Evolutionary conservation across 495 filamentous ascomycete species (phyloP).

Genomic region (Xylaria flabelliformis): DNA sequence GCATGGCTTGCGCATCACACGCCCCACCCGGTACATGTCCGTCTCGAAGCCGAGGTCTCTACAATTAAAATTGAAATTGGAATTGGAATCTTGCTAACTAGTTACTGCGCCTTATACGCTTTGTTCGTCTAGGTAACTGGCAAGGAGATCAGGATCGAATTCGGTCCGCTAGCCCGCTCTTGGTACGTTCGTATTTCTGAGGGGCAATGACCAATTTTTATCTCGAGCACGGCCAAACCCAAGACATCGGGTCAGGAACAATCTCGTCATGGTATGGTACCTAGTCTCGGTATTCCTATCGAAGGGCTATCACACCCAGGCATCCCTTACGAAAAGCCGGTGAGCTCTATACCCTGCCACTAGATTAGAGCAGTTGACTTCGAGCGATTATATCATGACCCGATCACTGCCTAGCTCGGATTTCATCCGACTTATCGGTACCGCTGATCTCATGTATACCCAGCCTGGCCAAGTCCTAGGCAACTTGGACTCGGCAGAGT

Average conservation of each 20-base stretch:
- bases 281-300: background rate
- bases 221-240: background rate
- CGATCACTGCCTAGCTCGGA: background rate
- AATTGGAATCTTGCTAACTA: too few species aligned
- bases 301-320: background rate
- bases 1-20: constrained; percentile 18
- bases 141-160: background rate
- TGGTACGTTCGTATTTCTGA: background rate
- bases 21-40: background rate
- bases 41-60: background rate
- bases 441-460: constrained; percentile 12
- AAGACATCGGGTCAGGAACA: constrained; percentile 1
- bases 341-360: background rate
- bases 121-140: background rate
- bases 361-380: constrained; percentile 4
- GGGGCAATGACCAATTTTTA: background rate
- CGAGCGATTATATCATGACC: background rate
- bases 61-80: too few species aligned
- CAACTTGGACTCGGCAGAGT: constrained; percentile 3
- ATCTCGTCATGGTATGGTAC: background rate
- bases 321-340: background rate
- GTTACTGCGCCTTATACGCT: background rate
- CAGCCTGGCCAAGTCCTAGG: background rate
- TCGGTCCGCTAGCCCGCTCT: constrained; percentile 13
- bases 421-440: background rate